phyloP scores from a whole-genome alignment of 129 eudicot genomes.

The Helichrysum umbraculigerum region DNA sequence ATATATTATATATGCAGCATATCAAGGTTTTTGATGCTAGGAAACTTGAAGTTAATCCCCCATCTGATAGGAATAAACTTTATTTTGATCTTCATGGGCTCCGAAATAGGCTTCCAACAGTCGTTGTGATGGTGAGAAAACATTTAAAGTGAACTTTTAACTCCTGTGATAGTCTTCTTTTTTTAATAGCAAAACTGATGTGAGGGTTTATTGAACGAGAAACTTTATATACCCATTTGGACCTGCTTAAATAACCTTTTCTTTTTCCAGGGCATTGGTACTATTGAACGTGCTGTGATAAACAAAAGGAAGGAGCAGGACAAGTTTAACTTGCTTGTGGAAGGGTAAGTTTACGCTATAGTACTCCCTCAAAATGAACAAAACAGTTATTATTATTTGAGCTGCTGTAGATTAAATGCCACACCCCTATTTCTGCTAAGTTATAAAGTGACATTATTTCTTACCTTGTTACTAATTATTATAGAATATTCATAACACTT shows the following conservation, averaged over 20 bases:
- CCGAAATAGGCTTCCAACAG: constrained; percentile 66
- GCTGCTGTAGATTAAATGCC: background rate
- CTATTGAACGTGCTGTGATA: constrained; percentile 82
- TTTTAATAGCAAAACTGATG: background rate
- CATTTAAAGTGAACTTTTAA: constrained; percentile 5
- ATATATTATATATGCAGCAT: constrained; percentile 50
- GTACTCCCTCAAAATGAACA: background rate
- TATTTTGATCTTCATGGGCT: constrained; percentile 70
- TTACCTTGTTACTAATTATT: background rate
- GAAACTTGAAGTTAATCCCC: constrained; percentile 59
- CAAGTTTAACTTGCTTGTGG: constrained; percentile 62
- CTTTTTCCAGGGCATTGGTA: constrained; percentile 72
- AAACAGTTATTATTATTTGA: background rate
- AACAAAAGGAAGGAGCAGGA: constrained; percentile 43
- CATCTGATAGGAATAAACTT: constrained; percentile 54
- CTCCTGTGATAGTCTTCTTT: background rate
- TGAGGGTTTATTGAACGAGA: background rate
- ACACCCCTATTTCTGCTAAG: background rate
- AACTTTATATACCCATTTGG: background rate
- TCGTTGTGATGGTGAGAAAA: constrained; percentile 72
- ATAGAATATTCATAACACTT: background rate
- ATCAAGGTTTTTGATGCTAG: constrained; percentile 58
- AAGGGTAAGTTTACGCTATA: constrained; percentile 62
- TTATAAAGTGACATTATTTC: background rate
- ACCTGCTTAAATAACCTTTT: constrained; percentile 6